Base-by-base conservation (phyloP, 2,329 filamentous ascomycete genomes). In the Sclerotinia trifoliorum region DNA sequence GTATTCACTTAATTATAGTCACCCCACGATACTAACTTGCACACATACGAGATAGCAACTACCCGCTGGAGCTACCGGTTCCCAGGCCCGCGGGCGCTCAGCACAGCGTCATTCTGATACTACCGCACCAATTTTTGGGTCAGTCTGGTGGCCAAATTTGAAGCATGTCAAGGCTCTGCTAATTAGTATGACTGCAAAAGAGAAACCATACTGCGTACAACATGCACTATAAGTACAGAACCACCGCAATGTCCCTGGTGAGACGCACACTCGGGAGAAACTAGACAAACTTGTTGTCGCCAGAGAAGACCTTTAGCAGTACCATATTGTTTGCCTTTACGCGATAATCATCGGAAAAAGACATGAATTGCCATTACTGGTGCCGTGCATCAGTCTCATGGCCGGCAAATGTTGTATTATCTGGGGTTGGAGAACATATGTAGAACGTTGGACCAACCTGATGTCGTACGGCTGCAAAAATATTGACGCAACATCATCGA, bases 71-170 rank as follows among this genome's bases (percentile, higher is more conserved):
- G 39, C 17, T 51, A 5, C 19, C 60, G 21, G 7, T 21, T 11
- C 39, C 21, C 48, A 8, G 60, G 60, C 10, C 19, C 4, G 29
- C 19, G 29, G 21, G 35, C 8, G 29, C 24, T 13, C 21, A 39
- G 3, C 13, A 63, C 46, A 42, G 11, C 60, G 49, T 62, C 29
- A 26, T 39, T 63, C n/a, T 42, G 5, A 42, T 51, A 35, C 60
- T 63, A 63, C 60, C 60, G 46, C 60, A 63, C 60, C n/a, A 39
- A n/a, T 26, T 39, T 62, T 42, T 3, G 46, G 46, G 17, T 51
- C 48, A 19, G 8, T 39, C 29, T 15, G 51, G 17, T 51, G 46
- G 60, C 15, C n/a, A 51, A 21, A 63, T 15, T 15, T 63, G 13
- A 26, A 39, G n/a, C 15, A 62, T 62, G 7, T 49, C 21, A 19